Percentiles rank a stretch among this genome's conserved stretches.
These are phyloP conservation scores for Penicillium coprophilum DNA, from an alignment of 495 filamentous ascomycete genomes.

Conservation along the genomic window DNA sequence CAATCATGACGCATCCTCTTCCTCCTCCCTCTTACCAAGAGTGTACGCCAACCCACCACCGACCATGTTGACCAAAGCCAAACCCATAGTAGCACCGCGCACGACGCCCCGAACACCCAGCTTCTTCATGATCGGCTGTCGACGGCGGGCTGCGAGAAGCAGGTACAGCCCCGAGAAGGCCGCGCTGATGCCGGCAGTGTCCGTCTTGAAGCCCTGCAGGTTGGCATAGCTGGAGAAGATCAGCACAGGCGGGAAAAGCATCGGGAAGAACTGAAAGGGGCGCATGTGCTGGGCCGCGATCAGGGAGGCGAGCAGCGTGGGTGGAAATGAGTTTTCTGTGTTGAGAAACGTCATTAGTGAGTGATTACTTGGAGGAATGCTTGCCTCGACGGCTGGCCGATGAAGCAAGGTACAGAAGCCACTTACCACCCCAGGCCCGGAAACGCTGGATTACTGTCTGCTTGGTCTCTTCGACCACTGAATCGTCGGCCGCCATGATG, in stretches of 20 bases:
- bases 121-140: constrained; percentile 57
- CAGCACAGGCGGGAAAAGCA: constrained; percentile 82
- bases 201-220: constrained; percentile 71
- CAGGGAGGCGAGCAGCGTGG: constrained; percentile 75
- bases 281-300: constrained; percentile 74
- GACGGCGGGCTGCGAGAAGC: constrained; percentile 67
- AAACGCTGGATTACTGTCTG: constrained; percentile 52
- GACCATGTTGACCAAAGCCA: constrained; percentile 68
- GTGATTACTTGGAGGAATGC: neutral
- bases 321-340: constrained; percentile 74
- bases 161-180: constrained; percentile 87
- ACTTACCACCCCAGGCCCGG: constrained; percentile 73
- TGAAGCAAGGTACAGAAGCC: neutral
- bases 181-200: constrained; percentile 78
- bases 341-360: constrained; percentile 12
- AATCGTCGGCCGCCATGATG: constrained; percentile 30
- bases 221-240: constrained; percentile 85
- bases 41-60: constrained; percentile 72
- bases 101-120: constrained; percentile 69
- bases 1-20: constrained; percentile 43
- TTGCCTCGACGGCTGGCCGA: neutral
- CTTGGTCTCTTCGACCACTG: constrained; percentile 44
- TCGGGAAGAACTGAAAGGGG: constrained; percentile 70
- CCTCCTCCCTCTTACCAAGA: constrained; percentile 55
- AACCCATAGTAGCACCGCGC: constrained; percentile 67